A percentile compares a stretch with the other conserved stretches of the same genome.
These are phyloP conservation scores for Gossypium arboreum DNA, from an alignment of 345 rosid genomes.

Conservation along the genomic window DNA sequence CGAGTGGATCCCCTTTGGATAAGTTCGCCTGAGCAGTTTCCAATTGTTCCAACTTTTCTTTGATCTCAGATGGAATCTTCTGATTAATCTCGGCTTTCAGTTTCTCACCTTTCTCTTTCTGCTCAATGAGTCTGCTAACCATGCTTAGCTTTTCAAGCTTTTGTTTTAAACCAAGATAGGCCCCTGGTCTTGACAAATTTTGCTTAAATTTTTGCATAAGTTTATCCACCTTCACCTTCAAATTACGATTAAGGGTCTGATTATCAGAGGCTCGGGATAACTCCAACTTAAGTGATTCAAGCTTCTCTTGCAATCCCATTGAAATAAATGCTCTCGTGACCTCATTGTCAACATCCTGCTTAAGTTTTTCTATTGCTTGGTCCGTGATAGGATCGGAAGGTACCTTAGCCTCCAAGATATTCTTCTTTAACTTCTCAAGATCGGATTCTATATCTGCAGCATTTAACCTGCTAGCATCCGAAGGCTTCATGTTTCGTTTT, in stretches of 20 bases:
- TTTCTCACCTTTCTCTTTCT: slow-evolving; percentile 32
- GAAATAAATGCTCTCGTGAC: slow-evolving; percentile 46
- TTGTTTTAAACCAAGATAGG: slow-evolving; percentile 44
- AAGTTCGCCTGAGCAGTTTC: slow-evolving; percentile 27
- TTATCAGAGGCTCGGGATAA: slow-evolving; percentile 40
- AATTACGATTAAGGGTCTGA: slow-evolving; percentile 19
- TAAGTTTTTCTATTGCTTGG: slow-evolving; percentile 42
- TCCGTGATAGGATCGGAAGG: slow-evolving; percentile 29
- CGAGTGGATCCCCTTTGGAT: slow-evolving; percentile 25
- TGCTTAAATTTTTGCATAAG: slow-evolving; percentile 34
- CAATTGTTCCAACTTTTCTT: slow-evolving; percentile 29
- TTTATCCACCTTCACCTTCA: slow-evolving; percentile 39
- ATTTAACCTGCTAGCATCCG: slow-evolving; percentile 25
- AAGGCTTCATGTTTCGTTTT: slow-evolving; percentile 68
- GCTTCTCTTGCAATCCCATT: slow-evolving; percentile 52
- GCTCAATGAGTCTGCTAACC: slow-evolving; percentile 42
- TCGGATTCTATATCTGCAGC: slow-evolving; percentile 41
- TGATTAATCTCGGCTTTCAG: slow-evolving; percentile 30
- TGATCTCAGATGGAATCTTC: slow-evolving; percentile 31
- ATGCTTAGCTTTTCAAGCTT: slow-evolving; percentile 55
- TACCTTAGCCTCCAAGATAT: slow-evolving; percentile 58
- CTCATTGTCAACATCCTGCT: slow-evolving; percentile 56
- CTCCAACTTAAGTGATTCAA: slow-evolving; percentile 61
- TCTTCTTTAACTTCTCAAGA: slow-evolving; percentile 31
- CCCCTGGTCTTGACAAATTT: slow-evolving; percentile 49